A percentile compares a stretch with the other conserved stretches of the same genome.
Evolutionary conservation across 495 filamentous ascomycete genomes (phyloP).

Genomic region (Tuber magnatum): DNA sequence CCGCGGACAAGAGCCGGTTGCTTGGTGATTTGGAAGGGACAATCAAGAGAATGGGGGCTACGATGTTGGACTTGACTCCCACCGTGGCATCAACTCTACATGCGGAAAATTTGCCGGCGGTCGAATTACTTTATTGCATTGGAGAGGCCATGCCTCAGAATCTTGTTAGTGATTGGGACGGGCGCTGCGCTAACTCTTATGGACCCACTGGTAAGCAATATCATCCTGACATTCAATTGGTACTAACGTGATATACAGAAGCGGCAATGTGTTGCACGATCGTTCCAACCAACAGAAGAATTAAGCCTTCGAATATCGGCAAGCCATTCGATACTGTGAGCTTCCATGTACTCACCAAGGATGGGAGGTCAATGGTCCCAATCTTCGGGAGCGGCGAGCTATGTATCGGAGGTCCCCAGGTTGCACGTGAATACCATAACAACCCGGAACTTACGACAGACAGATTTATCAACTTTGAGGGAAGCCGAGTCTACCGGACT

Average conservation of each 20-base stretch:
- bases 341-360: constrained; percentile 25
- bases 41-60: constrained; percentile 38
- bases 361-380: constrained; percentile 28
- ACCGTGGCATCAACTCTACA: constrained; percentile 42
- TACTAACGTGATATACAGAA: constrained; percentile 23
- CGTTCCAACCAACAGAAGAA: constrained; percentile 17
- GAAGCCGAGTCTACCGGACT: constrained; percentile 47
- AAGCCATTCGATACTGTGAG: constrained; percentile 37
- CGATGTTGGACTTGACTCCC: constrained; percentile 44
- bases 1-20: constrained; percentile 39
- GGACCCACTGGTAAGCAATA: constrained; percentile 46
- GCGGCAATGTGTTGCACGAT: constrained; percentile 42
- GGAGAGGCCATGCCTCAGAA: constrained; percentile 53
- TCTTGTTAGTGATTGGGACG: constrained; percentile 53
- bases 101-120: constrained; percentile 36
- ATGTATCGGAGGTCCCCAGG: constrained; percentile 43
- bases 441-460: constrained; percentile 40
- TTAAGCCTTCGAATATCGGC: constrained; percentile 39
- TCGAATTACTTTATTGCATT: constrained; percentile 44
- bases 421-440: constrained; percentile 45
- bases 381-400: constrained; percentile 43
- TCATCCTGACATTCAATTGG: not conserved
- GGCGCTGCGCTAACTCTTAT: constrained; percentile 53
- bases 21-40: constrained; percentile 39
- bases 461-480: constrained; percentile 42